Evolutionary conservation across 176 grass and related monocot species (phyloP).

Genomic region (Triticum urartu): DNA sequence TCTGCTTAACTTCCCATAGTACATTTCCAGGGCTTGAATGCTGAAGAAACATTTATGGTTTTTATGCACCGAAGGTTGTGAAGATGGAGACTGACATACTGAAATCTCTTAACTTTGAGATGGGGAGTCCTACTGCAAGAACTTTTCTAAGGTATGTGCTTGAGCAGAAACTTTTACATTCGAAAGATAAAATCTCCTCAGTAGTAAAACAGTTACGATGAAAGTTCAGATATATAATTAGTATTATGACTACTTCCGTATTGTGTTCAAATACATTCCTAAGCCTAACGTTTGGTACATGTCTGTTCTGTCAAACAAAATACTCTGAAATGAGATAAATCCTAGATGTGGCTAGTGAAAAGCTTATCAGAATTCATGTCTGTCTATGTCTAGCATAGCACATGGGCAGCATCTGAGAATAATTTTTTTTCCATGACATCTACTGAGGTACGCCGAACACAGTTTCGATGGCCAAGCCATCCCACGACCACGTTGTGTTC

Average conservation of each 20-base stretch:
- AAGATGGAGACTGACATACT: slow-evolving; percentile 55
- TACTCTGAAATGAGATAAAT: not conserved
- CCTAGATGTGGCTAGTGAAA: not conserved
- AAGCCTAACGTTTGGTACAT: not conserved
- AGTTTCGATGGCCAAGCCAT: not conserved
- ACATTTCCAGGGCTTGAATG: not conserved
- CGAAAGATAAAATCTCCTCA: not conserved
- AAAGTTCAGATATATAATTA: not conserved
- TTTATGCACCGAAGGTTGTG: slow-evolving; percentile 38
- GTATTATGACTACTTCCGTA: not conserved
- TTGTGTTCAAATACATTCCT: not conserved
- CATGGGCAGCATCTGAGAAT: not conserved
- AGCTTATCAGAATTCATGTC: not conserved
- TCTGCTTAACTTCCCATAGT: slow-evolving; percentile 5
- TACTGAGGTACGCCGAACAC: not conserved
- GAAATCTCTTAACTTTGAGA: slow-evolving; percentile 37
- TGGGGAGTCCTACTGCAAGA: slow-evolving; percentile 49
- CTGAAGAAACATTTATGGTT: not conserved
- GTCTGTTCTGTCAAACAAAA: not conserved
- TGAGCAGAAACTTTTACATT: not conserved
- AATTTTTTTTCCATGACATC: slow-evolving; percentile 14
- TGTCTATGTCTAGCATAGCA: not conserved
- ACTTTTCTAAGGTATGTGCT: slow-evolving; percentile 50
- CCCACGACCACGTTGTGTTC: not conserved
- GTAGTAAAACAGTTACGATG: not conserved